Evolutionary conservation across 148 eudicot species (phyloP), one percentile per base, ranked within the genome.

Genomic region (Oxyria digyna): DNA sequence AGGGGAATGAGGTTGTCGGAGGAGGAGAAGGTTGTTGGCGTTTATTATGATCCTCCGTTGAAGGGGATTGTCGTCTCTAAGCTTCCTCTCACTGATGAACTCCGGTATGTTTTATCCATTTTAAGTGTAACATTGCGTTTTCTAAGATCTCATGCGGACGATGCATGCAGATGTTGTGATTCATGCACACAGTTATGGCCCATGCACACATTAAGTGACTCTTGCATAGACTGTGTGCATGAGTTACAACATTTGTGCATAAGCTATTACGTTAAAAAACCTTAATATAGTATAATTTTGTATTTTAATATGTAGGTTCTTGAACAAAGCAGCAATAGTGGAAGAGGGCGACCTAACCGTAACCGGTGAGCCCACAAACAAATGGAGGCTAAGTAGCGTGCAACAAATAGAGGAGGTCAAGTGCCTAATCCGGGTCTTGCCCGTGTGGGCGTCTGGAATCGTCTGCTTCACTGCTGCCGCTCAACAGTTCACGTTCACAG

Each of bases 381-480:
- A 76, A 59, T 87, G 96, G 96, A 78, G 68, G 3, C 62, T 90
- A n/a, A 72, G 83, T 12, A 84, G 84, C 74, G 64, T 82, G 26
- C 96, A 90, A 69, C 79, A 79, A 37, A 70, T 90, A 24, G 93
- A 90, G 78, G 87, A 90, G 69, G 81, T 85, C 0, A 90, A 90
- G 77, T 87, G 88, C 74, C 37, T 90, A 4, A 68, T 90, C 14
- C 78, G 72, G 72, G 76, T 90, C 1, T 74, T 87, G 10, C 96
- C 96, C 1, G 64, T 90, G n/a, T 85, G 88, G 90, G 88, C 84
- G 10, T 76, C 93, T 0, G 91, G 93, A 1, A 82, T 90, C 27
- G 70, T 87, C 11, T 84, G 84, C 48, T 85, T 87, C 82, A 79
- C 80, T 0, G 76, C 89, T 10, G 87, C 80, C 11, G 78, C 78